Evolutionary conservation across 2,329 filamentous ascomycete genomes (phyloP), one percentile per base, ranked within the genome.

Genomic region (Trichoderma asperellum): DNA sequence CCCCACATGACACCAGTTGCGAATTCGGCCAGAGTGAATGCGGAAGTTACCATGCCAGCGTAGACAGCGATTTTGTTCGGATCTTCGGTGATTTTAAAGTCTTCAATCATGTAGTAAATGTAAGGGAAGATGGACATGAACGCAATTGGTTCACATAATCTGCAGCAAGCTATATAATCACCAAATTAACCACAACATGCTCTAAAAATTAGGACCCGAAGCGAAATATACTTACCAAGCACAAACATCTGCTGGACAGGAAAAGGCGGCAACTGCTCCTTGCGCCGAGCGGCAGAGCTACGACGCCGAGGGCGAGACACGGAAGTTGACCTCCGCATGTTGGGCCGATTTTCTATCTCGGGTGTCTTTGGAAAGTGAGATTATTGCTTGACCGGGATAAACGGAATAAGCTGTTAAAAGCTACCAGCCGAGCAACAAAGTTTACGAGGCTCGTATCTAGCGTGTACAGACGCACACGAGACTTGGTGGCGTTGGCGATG

Each of bases 71-170:
- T 96, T 77, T 92, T 89, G 75, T 87, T 89, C 72, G 91, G 85
- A 77, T 94, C 89, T 58, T 92, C 85, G 72, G 94, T 92, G 77
- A 97, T 90, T 76, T 92, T 85, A 81, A 98, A 98, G 71, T 94
- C 93, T 76, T 94, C 86, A 74, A 98, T 91, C 96, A 99, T 98
- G 84, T 92, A 95, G 83, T 97, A 98, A 75, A 97, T 94, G 81
- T 98, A 99, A 1, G 96, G 96, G 79, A 99, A 98, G 75, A 98
- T 97, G 66, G 94, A 97, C 93, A 97, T 98, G 85, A 99, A 98
- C 6, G 96, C 96, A 80, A 99, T 98, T 64, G 96, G 96, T 79
- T 99, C 96, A 85, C 94, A 97, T 83, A 99, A 95, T 77, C 96
- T 91, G 82, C 94, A 97, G 77, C 97, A 86, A 57, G 94, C 94